Evolutionary conservation across 805 yeast genomes (phyloP).

Genomic region (Wickerhamiella cacticola): DNA sequence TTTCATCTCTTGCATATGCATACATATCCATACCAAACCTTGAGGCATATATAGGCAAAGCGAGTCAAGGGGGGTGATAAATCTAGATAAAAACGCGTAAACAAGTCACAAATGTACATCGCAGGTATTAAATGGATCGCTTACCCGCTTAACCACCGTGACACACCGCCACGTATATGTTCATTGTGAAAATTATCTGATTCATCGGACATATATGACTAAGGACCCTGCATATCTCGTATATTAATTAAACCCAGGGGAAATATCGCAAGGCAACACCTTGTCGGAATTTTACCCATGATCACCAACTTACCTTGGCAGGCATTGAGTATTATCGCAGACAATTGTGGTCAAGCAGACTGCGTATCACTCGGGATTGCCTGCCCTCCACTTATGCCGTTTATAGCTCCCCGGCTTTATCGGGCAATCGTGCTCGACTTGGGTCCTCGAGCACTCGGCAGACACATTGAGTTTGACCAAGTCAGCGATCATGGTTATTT

Average conservation of each 20-base stretch:
- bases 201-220: background rate
- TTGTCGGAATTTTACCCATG: background rate
- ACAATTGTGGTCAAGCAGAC: conserved; percentile 27
- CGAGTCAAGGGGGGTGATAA: too few species aligned
- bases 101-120: too few species aligned
- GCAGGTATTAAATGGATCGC: too few species aligned
- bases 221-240: background rate
- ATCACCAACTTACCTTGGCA: conserved; percentile 24
- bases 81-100: too few species aligned
- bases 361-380: conserved; percentile 26
- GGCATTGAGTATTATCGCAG: conserved; percentile 22
- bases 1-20: conserved; percentile 10
- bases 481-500: background rate
- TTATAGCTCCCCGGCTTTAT: conserved; percentile 24
- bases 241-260: background rate
- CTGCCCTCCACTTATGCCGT: conserved; percentile 19
- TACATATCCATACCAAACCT: too few species aligned
- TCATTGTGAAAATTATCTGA: background rate
- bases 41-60: too few species aligned
- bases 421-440: conserved; percentile 26
- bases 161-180: background rate
- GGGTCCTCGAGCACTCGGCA: conserved; percentile 24
- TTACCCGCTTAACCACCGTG: too few species aligned
- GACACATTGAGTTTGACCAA: conserved; percentile 6
- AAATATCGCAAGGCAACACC: background rate